Conservation (phyloP, 2,329 filamentous ascomycete species). For the Corinectria fuckeliana region DNA sequence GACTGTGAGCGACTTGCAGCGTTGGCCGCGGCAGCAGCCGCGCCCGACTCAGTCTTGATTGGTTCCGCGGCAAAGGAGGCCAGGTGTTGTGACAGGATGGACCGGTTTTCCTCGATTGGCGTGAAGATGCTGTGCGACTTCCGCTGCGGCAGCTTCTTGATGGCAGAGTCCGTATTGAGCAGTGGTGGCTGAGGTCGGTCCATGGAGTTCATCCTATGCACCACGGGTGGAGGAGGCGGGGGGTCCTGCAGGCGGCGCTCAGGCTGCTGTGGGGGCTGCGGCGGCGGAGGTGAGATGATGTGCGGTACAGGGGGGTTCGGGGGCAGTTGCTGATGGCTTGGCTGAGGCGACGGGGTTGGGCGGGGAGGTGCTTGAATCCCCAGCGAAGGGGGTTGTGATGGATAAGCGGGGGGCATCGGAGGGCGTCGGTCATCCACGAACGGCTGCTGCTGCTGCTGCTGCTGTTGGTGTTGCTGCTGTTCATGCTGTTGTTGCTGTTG, state of each 20-base stretch:
- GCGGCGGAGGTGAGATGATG: constrained; percentile 61
- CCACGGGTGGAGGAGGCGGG: constrained; percentile 59
- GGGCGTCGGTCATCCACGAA: constrained; percentile 80
- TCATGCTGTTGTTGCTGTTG: background rate
- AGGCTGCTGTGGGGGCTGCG: constrained; percentile 46
- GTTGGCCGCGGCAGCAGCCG: constrained; percentile 37
- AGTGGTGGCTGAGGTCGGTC: constrained; percentile 54
- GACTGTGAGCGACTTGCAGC: constrained; percentile 62
- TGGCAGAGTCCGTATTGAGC: constrained; percentile 57
- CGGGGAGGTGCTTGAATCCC: constrained; percentile 54
- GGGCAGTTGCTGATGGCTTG: constrained; percentile 58
- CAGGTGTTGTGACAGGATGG: constrained; percentile 84
- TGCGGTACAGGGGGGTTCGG: constrained; percentile 55
- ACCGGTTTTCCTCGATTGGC: constrained; percentile 91
- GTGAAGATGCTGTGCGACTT: constrained; percentile 96
- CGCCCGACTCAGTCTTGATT: constrained; percentile 45
- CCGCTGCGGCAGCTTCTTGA: constrained; percentile 72
- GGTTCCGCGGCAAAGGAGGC: constrained; percentile 68
- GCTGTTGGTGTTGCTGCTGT: constrained; percentile 30
- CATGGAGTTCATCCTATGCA: constrained; percentile 56
- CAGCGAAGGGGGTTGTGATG: constrained; percentile 62
- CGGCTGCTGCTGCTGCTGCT: constrained; percentile 62
- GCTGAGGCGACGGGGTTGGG: constrained; percentile 65
- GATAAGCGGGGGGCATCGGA: constrained; percentile 72
- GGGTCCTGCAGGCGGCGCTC: constrained; percentile 56